phyloP scores from a whole-genome alignment of 257 asterid genomes.

The Ilex aquifolium region DNA sequence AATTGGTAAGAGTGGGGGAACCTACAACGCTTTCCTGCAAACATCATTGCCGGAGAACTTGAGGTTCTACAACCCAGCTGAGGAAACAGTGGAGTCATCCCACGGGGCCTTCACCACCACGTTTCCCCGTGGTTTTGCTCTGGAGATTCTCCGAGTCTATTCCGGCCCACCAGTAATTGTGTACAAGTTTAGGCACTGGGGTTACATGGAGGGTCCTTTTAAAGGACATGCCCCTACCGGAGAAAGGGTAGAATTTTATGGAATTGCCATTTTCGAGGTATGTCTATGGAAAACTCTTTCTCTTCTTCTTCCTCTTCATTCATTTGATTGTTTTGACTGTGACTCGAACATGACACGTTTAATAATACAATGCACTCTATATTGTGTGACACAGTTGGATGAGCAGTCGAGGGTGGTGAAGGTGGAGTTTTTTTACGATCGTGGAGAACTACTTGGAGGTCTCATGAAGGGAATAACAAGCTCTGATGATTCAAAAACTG shows the following conservation, averaged over 20 bases:
- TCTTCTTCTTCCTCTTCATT: too few species aligned
- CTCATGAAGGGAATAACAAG: slow-evolving; percentile 25
- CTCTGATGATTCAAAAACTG: slow-evolving; percentile 4
- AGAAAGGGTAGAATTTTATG: slow-evolving; percentile 47
- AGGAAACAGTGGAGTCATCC: slow-evolving; percentile 53
- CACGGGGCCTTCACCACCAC: slow-evolving; percentile 42
- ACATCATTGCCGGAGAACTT: slow-evolving; percentile 53
- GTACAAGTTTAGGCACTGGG: slow-evolving; percentile 83
- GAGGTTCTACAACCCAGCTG: slow-evolving; percentile 48
- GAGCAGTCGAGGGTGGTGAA: slow-evolving; percentile 37
- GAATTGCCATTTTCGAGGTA: slow-evolving; percentile 51
- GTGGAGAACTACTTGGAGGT: slow-evolving; percentile 47
- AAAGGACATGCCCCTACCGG: slow-evolving; percentile 59
- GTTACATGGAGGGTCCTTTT: slow-evolving; percentile 61
- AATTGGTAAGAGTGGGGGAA: slow-evolving; percentile 48
- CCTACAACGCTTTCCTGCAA: slow-evolving; percentile 67
- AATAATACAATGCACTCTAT: background rate
- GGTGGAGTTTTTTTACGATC: slow-evolving; percentile 47
- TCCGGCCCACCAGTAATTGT: slow-evolving; percentile 66
- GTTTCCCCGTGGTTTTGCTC: slow-evolving; percentile 63
- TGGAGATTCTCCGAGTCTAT: slow-evolving; percentile 58
- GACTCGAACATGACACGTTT: too few species aligned
- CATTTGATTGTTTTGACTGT: background rate
- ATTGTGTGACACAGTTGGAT: slow-evolving; percentile 26
- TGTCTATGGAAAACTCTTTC: background rate